These are phyloP conservation scores for Monosporascus cannonballus DNA, from an alignment of 2,329 filamentous ascomycete species.

Conservation along the genomic window DNA sequence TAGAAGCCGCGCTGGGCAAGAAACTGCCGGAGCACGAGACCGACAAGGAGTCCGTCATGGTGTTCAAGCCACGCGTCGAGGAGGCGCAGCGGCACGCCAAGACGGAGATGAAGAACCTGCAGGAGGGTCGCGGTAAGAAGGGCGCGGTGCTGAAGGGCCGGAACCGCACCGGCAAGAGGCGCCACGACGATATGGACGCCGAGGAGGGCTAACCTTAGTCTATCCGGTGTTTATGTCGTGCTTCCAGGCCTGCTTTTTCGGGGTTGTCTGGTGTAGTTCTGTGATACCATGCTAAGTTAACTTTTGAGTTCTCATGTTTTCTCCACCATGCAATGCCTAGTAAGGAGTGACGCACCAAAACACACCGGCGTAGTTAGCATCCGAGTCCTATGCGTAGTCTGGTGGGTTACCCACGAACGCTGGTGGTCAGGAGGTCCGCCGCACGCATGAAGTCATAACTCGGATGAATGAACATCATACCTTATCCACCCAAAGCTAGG, in stretches of 20 bases:
- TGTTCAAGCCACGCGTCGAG: constrained; percentile 69
- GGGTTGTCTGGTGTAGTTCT: constrained; percentile 4
- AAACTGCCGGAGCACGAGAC: constrained; percentile 64
- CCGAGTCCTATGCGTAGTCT: too few relatives aligned
- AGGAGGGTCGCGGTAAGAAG: constrained; percentile 61
- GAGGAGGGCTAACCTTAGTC: constrained; percentile 55
- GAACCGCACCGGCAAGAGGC: constrained; percentile 34
- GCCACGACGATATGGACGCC: constrained; percentile 62
- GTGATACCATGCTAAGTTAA: background rate
- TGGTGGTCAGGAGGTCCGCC: too few relatives aligned
- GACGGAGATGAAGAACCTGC: constrained; percentile 72
- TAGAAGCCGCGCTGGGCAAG: constrained; percentile 76
- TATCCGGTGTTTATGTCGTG: too few relatives aligned
- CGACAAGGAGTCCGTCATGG: constrained; percentile 78
- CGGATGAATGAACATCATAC: too few relatives aligned
- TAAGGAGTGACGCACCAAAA: too few relatives aligned
- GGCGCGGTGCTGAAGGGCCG: constrained; percentile 40
- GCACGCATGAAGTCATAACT: too few relatives aligned
- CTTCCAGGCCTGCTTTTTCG: constrained; percentile 12
- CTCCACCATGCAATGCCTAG: too few relatives aligned
- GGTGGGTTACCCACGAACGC: too few relatives aligned
- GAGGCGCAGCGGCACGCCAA: constrained; percentile 79
- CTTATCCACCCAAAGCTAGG: too few relatives aligned
- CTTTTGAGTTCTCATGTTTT: background rate
- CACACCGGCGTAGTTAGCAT: too few relatives aligned